Evolutionary conservation across 2,329 filamentous ascomycete species (phyloP), one percentile per base, ranked within the genome.

Genomic region (Aureobasidium uvarum): DNA sequence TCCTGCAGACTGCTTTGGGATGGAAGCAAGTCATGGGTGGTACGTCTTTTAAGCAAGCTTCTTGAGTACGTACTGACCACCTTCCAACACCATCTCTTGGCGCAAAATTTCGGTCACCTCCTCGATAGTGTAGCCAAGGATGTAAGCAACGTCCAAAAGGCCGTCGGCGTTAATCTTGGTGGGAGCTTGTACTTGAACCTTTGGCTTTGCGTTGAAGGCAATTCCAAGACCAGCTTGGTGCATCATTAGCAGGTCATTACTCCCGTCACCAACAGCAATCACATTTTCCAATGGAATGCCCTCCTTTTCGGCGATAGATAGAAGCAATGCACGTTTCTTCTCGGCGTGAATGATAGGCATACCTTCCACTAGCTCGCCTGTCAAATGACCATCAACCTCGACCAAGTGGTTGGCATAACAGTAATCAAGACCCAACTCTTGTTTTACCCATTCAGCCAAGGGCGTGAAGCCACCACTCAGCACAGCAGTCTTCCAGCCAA

Each of bases 381-480:
- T 94, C 46, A 95, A 78, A 33, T 79, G 81, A 16, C 80, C 68
- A 5, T 73, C 73, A 6, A 84, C 80, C 67, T 86, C 86, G 18
- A 89, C 81, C 0, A 94, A 89, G 71, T 94, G 88, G 76, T 99
- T 99, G 46, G 95, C 95, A 74, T 89, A 86, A 0, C 91, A 92
- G 73, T 96, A 88, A 76, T 98, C 91, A 65, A 99, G 85, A 16
- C 91, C 91, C 31, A 99, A 81, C 72, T 91, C 83, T 46, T 81
- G 81, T 18, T 91, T 92, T 41, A 98, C 84, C 91, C 93, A 98
- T 66, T 86, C 84, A 0, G 95, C 96, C 69, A 98, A 80, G 0
- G 94, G 93, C 69, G 91, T 86, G 78, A 99, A 99, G 0, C 95
- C 95, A 51, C 95, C 95, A 39, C 92, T 96, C 38, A 97, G 79